A percentile compares a stretch with the other conserved stretches of the same genome.
phyloP scores from a whole-genome alignment of 2,329 filamentous ascomycete genomes.

The Colletotrichum lentis region DNA sequence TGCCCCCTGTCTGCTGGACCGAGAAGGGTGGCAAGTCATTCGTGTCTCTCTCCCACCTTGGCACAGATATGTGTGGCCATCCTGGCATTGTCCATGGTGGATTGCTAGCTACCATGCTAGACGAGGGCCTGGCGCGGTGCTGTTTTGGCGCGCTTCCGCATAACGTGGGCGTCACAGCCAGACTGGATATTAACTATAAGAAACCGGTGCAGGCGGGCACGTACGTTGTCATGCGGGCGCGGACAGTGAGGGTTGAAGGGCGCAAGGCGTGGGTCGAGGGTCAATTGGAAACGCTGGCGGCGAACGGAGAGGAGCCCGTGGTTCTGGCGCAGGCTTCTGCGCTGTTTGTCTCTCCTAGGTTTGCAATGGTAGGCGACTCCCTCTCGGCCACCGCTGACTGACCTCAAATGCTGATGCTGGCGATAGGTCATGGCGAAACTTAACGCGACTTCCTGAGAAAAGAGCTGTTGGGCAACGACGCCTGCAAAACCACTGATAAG shows the following conservation, averaged over 20 bases:
- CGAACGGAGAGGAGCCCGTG: constrained; percentile 66
- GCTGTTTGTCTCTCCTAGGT: constrained; percentile 87
- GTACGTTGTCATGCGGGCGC: constrained; percentile 80
- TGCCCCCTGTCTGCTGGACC: constrained; percentile 81
- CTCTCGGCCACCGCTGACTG: not conserved
- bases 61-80: constrained; percentile 84
- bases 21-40: constrained; percentile 74
- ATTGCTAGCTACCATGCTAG: constrained; percentile 87
- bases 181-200: constrained; percentile 82
- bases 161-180: constrained; percentile 86
- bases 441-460: constrained; percentile 12
- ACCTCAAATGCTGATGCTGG: constrained; percentile 6
- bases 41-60: constrained; percentile 79
- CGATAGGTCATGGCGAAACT: constrained; percentile 47
- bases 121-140: constrained; percentile 87
- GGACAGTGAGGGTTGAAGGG: constrained; percentile 86
- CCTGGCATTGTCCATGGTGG: constrained; percentile 92
- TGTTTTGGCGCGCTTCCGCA: constrained; percentile 90
- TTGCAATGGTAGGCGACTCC: constrained; percentile 71
- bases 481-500: not conserved
- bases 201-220: constrained; percentile 78
- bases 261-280: constrained; percentile 95
- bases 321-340: constrained; percentile 84
- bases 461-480: not conserved
- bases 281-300: constrained; percentile 78